These are phyloP conservation scores for Puccinia coronata DNA, from an alignment of 1,284 basidiomycete species.

Conservation along the genomic window DNA sequence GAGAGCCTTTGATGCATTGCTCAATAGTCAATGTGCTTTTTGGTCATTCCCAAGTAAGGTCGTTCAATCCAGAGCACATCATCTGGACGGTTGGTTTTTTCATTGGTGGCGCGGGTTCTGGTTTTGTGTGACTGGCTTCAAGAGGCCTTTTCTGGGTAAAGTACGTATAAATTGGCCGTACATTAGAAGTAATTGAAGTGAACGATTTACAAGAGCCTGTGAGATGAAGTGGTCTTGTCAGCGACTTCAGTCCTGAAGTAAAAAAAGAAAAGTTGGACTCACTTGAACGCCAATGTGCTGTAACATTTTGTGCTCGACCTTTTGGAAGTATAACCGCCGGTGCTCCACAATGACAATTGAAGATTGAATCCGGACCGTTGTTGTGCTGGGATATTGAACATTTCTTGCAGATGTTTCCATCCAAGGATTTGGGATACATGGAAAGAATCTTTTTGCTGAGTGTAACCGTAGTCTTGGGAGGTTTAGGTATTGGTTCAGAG, in stretches of 20 bases:
- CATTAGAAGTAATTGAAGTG: neutral
- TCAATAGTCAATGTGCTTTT: neutral
- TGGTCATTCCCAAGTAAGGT: slow-evolving; percentile 4
- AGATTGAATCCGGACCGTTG: neutral
- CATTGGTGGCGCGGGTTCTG: no score
- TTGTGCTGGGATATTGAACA: neutral
- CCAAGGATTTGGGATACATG: neutral
- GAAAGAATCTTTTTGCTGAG: slow-evolving; percentile 8
- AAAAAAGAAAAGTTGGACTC: neutral
- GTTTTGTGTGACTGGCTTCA: neutral
- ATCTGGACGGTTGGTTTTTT: neutral
- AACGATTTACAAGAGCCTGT: neutral
- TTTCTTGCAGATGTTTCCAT: neutral
- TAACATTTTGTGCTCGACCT: slow-evolving; percentile 20
- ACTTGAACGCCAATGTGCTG: slow-evolving; percentile 21
- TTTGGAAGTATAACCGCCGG: neutral
- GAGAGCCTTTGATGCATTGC: neutral
- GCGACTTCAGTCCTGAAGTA: no score
- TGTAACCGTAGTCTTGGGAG: no score
- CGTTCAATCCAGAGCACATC: slow-evolving; percentile 8
- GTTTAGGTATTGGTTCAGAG: no score
- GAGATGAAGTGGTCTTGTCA: neutral
- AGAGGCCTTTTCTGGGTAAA: neutral
- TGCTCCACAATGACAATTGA: slow-evolving; percentile 32
- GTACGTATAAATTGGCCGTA: neutral